A percentile compares a stretch with the other conserved stretches of the same genome.
These are phyloP conservation scores for Fusarium subglutinans DNA, from an alignment of 2,329 filamentous ascomycete species.

Conservation along the genomic window DNA sequence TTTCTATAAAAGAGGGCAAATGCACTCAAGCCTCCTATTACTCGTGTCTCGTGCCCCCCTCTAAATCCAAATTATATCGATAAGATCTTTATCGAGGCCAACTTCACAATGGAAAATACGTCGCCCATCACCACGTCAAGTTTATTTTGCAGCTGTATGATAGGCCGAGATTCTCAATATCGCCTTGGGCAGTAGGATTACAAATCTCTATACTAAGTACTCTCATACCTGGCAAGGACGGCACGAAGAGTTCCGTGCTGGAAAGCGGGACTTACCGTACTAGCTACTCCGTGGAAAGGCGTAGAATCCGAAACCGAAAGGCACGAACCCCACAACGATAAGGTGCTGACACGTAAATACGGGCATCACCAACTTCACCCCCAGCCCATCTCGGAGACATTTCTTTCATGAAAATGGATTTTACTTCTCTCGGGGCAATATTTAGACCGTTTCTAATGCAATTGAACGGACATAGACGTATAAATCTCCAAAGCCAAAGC, in stretches of 20 bases:
- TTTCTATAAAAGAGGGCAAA: accelerated
- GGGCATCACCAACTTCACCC: accelerated
- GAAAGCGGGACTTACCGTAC: too few relatives aligned
- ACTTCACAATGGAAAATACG: neutral
- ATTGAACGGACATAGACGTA: neutral
- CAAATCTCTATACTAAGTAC: neutral
- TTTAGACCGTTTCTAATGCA: neutral
- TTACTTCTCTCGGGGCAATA: accelerated
- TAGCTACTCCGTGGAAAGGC: neutral
- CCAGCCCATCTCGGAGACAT: neutral
- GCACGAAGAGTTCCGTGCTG: neutral
- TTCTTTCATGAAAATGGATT: accelerated
- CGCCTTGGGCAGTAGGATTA: neutral
- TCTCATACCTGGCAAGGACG: neutral
- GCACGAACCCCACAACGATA: neutral
- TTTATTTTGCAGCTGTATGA: neutral
- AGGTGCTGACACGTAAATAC: neutral
- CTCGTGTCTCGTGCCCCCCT: too few relatives aligned
- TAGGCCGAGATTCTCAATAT: neutral
- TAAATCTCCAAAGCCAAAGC: too few relatives aligned
- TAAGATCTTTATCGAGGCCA: neutral
- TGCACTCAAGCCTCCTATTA: too few relatives aligned
- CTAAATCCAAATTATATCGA: accelerated
- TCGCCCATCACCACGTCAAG: neutral
- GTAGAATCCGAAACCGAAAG: neutral